Evolutionary conservation across 768 basidiomycete genomes (phyloP), one percentile per base, ranked within the genome.

Genomic region (Aureoboletus auriporus): DNA sequence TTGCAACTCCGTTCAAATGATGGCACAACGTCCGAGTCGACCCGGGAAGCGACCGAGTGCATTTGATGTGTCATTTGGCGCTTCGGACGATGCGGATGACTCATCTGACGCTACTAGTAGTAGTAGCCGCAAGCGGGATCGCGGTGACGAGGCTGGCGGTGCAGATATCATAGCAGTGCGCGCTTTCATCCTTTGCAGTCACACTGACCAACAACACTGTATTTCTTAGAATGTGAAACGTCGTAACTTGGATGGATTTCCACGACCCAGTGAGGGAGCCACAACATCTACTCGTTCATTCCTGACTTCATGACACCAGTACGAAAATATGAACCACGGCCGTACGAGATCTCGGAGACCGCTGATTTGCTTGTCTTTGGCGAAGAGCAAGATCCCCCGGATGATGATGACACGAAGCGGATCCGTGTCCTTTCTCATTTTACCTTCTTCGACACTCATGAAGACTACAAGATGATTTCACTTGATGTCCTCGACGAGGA

Each of bases 371-470:
- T 74, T 6, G 52, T 78, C 20, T 49, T 65, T 8, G 78, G 75
- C 8, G 77, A 78, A 52, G 71, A 72, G 39, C 58, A 58, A n/a
- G 65, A 63, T 29, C 62, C 58, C n/a, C 62, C 54, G 2, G 60
- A 69, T 13, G 70, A 68, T 37, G 70, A 53, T 37, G 70, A 53
- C 12, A 56, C 57, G 30, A 83, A 83, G 56, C 84, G 81, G 8
- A 65, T 78, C n/a, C 76, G 86, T 3, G 53, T 76, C 8, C 69
- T 90, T 5, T 70, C 71, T 5, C 73, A 76, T 26, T 90, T 87
- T 53, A 57, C 70, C 1, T 71, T 89, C 39, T 88, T 84, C 58
- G 82, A 89, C 46, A 70, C 78, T 0, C 65, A 59, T 5, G 70
- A 74, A 26, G 54, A 63, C 10, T 71, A 74, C 14, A 69, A 74